A percentile compares a stretch with the other conserved stretches of the same genome.
These are phyloP conservation scores for Osmanthus fragrans DNA, from an alignment of 257 asterid genomes.

Conservation along the genomic window DNA sequence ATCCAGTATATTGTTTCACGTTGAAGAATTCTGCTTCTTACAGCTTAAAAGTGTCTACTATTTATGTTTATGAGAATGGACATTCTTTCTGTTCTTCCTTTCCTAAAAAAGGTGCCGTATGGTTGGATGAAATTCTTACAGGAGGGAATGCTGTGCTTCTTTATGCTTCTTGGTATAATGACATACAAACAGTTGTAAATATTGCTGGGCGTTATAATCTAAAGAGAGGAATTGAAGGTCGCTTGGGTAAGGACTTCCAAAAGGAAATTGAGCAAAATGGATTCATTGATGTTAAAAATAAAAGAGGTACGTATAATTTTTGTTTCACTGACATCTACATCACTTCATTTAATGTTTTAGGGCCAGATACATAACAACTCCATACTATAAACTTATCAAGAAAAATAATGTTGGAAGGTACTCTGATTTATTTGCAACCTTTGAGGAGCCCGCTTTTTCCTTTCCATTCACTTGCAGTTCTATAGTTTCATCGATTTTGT, in stretches of 20 bases:
- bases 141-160: conserved; percentile 89
- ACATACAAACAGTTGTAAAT: conserved; percentile 53
- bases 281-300: conserved; percentile 43
- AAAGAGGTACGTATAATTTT: conserved; percentile 31
- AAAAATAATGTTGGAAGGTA: too few relatives aligned
- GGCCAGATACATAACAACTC: too few relatives aligned
- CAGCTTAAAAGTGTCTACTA: background rate
- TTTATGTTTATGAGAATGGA: background rate
- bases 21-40: background rate
- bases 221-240: conserved; percentile 60
- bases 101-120: background rate
- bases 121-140: conserved; percentile 29
- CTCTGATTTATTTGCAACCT: too few relatives aligned
- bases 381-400: too few relatives aligned
- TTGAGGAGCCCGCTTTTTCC: too few relatives aligned
- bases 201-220: conserved; percentile 82
- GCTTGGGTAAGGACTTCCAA: conserved; percentile 42
- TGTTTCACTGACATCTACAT: too few relatives aligned
- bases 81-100: background rate
- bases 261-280: conserved; percentile 37
- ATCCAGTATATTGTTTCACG: too few relatives aligned
- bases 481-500: too few relatives aligned
- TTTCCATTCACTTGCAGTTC: too few relatives aligned
- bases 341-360: too few relatives aligned
- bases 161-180: conserved; percentile 65